Conservation (phyloP, 1,139 yeast genomes). For the Sporopachydermia cereana region DNA sequence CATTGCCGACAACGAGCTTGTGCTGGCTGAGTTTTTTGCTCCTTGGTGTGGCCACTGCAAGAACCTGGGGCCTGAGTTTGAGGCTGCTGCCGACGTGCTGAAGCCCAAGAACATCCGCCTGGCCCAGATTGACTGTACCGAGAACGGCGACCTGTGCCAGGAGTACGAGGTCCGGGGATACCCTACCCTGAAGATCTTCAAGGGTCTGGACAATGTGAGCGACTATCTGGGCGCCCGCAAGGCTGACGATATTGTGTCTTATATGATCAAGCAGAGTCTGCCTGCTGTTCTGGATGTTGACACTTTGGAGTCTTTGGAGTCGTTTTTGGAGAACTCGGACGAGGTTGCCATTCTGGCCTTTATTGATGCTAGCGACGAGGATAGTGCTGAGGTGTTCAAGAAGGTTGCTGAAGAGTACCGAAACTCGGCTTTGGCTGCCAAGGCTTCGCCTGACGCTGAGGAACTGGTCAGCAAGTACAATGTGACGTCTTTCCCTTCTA, state of each 20-base stretch:
- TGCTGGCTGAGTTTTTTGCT: constrained; percentile 90
- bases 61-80: constrained; percentile 82
- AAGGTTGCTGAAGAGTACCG: constrained; percentile 46
- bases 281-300: constrained; percentile 61
- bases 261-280: constrained; percentile 71
- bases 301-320: constrained; percentile 37
- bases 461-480: constrained; percentile 36
- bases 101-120: constrained; percentile 56
- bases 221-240: constrained; percentile 79
- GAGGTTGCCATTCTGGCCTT: constrained; percentile 42
- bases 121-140: constrained; percentile 91
- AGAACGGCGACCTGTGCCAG: constrained; percentile 69
- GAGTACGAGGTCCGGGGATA: constrained; percentile 73
- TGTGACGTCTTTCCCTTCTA: constrained; percentile 31
- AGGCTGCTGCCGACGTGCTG: constrained; percentile 70
- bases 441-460: constrained; percentile 32
- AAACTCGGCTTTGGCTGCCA: constrained; percentile 50
- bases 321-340: constrained; percentile 34
- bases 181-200: constrained; percentile 83
- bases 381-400: constrained; percentile 36
- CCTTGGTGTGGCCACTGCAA: constrained; percentile 99
- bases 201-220: constrained; percentile 37
- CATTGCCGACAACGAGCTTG: constrained; percentile 61
- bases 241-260: constrained; percentile 62
- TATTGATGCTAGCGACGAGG: constrained; percentile 25